phyloP scores from a whole-genome alignment of 139 green algal genomes.

The Coelastrella sp. region DNA sequence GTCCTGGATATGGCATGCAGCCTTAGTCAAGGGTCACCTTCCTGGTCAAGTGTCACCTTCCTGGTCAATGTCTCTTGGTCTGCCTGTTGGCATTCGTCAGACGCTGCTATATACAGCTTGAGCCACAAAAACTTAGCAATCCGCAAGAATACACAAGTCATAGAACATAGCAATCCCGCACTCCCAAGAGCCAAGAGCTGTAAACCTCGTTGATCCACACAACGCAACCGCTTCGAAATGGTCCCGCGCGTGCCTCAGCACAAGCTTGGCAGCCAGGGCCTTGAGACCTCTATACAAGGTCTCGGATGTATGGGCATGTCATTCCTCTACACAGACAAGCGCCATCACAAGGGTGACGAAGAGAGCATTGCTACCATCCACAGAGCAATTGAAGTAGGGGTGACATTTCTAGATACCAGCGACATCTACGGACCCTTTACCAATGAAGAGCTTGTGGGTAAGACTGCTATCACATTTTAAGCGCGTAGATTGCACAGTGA shows the following conservation, averaged over 20 bases:
- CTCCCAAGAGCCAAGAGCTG: too few species aligned
- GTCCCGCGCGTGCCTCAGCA: neutral
- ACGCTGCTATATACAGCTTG: too few species aligned
- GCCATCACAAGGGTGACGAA: neutral
- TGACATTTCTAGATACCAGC: slow-evolving; percentile 69
- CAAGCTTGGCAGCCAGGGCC: slow-evolving; percentile 17
- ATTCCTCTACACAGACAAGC: neutral
- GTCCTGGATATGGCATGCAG: too few species aligned
- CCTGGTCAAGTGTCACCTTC: too few species aligned
- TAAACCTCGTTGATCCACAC: too few species aligned
- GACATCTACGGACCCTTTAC: slow-evolving; percentile 74
- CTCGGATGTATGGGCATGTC: slow-evolving; percentile 53
- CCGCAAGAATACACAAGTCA: too few species aligned
- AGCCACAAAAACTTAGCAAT: too few species aligned
- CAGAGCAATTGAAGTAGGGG: slow-evolving; percentile 59
- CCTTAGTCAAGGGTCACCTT: too few species aligned
- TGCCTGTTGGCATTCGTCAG: too few species aligned
- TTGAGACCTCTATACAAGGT: slow-evolving; percentile 26
- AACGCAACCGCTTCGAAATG: neutral
- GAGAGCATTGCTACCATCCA: slow-evolving; percentile 14
- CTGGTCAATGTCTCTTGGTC: too few species aligned
- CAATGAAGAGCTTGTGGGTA: slow-evolving; percentile 77
- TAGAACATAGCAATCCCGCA: too few species aligned
- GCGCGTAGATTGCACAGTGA: too few species aligned
- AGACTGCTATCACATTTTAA: neutral